Percentiles rank a stretch among this genome's conserved stretches.
Evolutionary conservation across 192 early-diverging fungal species (phyloP).

Genomic region (Coemansia sp.): DNA sequence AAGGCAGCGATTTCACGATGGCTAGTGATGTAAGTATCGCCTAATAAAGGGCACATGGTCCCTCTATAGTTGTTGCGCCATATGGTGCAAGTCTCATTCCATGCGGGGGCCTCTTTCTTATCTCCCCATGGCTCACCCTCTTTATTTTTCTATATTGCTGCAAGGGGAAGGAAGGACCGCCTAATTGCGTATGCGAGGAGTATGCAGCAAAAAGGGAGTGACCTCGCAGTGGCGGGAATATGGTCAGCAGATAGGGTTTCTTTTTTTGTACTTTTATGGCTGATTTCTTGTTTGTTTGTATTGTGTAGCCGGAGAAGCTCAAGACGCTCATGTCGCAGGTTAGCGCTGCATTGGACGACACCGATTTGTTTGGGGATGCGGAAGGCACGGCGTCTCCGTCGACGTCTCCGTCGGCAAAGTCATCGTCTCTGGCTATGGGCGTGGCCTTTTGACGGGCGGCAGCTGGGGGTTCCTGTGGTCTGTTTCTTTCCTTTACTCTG

Average conservation of each 20-base stretch:
- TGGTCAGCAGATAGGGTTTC: neutral
- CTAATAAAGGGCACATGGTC: neutral
- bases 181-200: neutral
- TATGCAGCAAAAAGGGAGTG: neutral
- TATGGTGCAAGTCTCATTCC: neutral
- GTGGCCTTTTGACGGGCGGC: constrained; percentile 19
- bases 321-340: constrained; percentile 51
- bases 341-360: constrained; percentile 42
- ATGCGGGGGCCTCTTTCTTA: too few species aligned
- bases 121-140: neutral
- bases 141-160: neutral
- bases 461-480: neutral
- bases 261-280: neutral
- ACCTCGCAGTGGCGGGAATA: neutral
- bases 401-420: constrained; percentile 9
- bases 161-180: neutral
- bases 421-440: constrained; percentile 17
- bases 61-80: neutral
- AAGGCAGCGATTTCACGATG: constrained; percentile 18
- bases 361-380: constrained; percentile 21
- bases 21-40: constrained; percentile 44
- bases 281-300: neutral
- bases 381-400: constrained; percentile 9
- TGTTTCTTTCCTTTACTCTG: neutral
- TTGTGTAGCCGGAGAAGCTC: constrained; percentile 47